Conservation (phyloP, 208 protist species). For the Endotrypanum monterogeii region DNA sequence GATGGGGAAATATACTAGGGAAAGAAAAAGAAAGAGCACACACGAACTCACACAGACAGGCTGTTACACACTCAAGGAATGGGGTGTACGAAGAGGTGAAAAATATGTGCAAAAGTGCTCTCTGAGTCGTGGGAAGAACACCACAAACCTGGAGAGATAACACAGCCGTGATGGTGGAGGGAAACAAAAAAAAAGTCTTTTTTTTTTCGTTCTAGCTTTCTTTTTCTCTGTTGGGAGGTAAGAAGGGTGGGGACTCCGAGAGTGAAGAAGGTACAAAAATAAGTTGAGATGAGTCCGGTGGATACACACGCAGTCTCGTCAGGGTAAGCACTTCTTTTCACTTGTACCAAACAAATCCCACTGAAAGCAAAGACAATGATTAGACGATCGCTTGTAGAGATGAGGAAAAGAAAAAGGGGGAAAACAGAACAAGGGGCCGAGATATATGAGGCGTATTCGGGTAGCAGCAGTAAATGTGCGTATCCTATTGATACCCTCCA, state of each 20-base stretch:
- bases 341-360: background rate
- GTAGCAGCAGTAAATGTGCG: background rate
- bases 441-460: background rate
- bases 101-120: too few relatives aligned
- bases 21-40: too few relatives aligned
- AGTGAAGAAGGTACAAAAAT: background rate
- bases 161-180: too few relatives aligned
- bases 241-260: background rate
- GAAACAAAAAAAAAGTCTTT: too few relatives aligned
- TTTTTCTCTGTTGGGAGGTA: too few relatives aligned
- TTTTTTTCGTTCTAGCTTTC: too few relatives aligned
- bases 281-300: background rate
- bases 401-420: background rate
- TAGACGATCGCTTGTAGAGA: background rate
- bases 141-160: too few relatives aligned
- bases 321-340: background rate
- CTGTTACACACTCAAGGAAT: too few relatives aligned
- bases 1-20: too few relatives aligned
- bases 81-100: too few relatives aligned
- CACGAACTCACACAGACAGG: too few relatives aligned
- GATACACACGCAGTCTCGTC: background rate
- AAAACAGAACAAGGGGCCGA: background rate
- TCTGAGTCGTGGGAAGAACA: too few relatives aligned
- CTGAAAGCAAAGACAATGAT: background rate
- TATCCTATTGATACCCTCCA: background rate